These are phyloP conservation scores for Penicillium fuscoglaucum DNA, from an alignment of 2,329 filamentous ascomycete genomes.

Conservation along the genomic window DNA sequence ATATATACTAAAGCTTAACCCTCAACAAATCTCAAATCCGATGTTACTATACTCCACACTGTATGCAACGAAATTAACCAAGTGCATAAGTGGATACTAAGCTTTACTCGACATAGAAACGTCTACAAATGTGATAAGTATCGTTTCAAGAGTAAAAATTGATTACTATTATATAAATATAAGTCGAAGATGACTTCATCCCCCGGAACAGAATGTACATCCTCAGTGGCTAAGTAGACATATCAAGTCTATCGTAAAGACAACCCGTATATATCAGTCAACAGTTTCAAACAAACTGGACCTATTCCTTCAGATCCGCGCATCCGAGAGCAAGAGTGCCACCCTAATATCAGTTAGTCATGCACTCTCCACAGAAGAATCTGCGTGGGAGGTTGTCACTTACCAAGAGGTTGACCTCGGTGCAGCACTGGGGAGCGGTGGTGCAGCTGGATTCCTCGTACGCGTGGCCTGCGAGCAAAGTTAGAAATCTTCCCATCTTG, in stretches of 20 bases:
- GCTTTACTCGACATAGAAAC: not conserved
- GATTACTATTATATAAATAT: not conserved
- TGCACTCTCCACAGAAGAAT: too few species aligned
- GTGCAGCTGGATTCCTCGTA: slow-evolving; percentile 24
- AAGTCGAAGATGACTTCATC: not conserved
- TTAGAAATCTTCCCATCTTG: not conserved
- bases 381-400: not conserved
- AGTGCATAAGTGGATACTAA: not conserved
- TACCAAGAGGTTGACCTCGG: slow-evolving; percentile 33
- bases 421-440: slow-evolving; percentile 31
- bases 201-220: not conserved
- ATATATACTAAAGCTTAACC: not conserved
- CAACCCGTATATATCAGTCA: not conserved
- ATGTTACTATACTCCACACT: not conserved
- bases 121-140: not conserved
- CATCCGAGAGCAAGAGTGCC: slow-evolving; percentile 31
- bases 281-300: not conserved
- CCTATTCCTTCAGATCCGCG: slow-evolving; percentile 13
- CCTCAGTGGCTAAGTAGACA: not conserved
- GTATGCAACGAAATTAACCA: not conserved
- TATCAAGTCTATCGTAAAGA: not conserved
- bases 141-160: not conserved
- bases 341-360: slow-evolving; percentile 18
- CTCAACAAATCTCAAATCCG: not conserved
- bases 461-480: slow-evolving; percentile 23